phyloP scores from a whole-genome alignment of 139 green algal genomes.

The Yamagishiella unicocca region DNA sequence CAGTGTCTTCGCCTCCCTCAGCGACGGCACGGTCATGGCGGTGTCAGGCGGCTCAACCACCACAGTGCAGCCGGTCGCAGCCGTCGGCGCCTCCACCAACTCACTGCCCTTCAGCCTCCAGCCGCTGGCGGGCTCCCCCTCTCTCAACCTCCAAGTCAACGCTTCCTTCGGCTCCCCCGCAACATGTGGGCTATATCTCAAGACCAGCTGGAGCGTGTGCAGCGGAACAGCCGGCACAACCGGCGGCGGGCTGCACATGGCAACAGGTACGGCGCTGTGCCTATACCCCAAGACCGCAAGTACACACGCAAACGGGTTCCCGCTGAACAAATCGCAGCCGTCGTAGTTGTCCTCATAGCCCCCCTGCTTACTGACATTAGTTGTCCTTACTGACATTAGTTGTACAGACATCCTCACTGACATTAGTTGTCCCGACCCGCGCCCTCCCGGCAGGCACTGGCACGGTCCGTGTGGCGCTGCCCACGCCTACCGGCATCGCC shows the following conservation, averaged over 20 bases:
- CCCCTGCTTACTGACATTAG: too few species aligned
- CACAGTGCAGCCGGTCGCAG: not conserved
- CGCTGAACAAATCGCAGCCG: too few species aligned
- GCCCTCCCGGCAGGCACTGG: slow-evolving; percentile 34
- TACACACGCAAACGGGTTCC: too few species aligned
- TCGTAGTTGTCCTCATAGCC: too few species aligned
- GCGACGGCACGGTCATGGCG: slow-evolving; percentile 49
- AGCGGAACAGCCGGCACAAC: not conserved
- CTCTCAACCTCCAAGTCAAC: slow-evolving; percentile 47
- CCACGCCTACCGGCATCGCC: slow-evolving; percentile 40
- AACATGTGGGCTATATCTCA: slow-evolving; percentile 40
- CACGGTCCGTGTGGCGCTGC: slow-evolving; percentile 38
- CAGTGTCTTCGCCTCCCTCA: slow-evolving; percentile 49
- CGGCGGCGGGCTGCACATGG: slow-evolving; percentile 25
- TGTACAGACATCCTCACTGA: too few species aligned
- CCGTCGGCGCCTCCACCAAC: not conserved
- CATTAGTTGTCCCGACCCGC: too few species aligned
- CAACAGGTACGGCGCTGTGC: not conserved
- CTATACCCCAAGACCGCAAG: too few species aligned
- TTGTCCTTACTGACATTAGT: too few species aligned
- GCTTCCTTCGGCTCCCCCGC: slow-evolving; percentile 42
- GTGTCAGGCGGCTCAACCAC: slow-evolving; percentile 21
- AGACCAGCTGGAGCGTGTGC: slow-evolving; percentile 51
- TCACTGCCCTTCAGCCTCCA: slow-evolving; percentile 32
- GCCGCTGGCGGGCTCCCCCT: not conserved